Conservation (phyloP, 306 rosid genomes). For the Ceratonia siliqua region DNA sequence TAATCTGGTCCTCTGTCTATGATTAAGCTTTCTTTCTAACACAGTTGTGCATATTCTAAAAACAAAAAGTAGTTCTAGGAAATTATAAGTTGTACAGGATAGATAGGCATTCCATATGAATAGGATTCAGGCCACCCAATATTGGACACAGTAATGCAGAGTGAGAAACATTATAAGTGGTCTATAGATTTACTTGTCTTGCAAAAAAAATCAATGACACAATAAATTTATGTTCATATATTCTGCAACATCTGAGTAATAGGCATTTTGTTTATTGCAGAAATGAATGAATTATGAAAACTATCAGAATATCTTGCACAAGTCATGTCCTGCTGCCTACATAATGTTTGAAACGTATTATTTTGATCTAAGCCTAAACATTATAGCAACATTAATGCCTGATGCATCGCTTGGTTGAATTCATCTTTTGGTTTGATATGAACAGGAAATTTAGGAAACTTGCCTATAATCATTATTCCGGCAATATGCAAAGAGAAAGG, state of each 20-base stretch:
- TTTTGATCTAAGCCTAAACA: conserved; percentile 10
- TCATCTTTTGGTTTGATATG: conserved; percentile 23
- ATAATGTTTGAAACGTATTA: conserved; percentile 3
- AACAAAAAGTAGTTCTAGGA: neutral
- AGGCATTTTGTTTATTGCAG: neutral
- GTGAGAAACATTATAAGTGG: neutral
- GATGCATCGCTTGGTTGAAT: conserved; percentile 24
- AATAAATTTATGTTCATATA: neutral
- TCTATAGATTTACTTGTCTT: neutral
- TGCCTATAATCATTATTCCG: conserved; percentile 54
- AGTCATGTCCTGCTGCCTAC: neutral
- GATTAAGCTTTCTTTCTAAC: neutral
- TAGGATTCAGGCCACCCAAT: neutral
- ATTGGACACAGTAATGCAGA: neutral
- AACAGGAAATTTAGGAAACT: conserved; percentile 58
- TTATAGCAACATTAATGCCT: neutral
- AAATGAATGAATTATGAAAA: neutral
- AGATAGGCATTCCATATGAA: neutral
- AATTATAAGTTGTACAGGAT: neutral
- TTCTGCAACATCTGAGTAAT: neutral
- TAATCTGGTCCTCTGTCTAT: neutral
- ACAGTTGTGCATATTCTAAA: conserved; percentile 6
- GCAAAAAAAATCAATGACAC: neutral
- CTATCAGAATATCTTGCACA: neutral
- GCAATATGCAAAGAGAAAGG: conserved; percentile 56